Evolutionary conservation across 2,329 filamentous ascomycete genomes (phyloP), one percentile per base, ranked within the genome.

Genomic region (Aspergillus chevalieri): DNA sequence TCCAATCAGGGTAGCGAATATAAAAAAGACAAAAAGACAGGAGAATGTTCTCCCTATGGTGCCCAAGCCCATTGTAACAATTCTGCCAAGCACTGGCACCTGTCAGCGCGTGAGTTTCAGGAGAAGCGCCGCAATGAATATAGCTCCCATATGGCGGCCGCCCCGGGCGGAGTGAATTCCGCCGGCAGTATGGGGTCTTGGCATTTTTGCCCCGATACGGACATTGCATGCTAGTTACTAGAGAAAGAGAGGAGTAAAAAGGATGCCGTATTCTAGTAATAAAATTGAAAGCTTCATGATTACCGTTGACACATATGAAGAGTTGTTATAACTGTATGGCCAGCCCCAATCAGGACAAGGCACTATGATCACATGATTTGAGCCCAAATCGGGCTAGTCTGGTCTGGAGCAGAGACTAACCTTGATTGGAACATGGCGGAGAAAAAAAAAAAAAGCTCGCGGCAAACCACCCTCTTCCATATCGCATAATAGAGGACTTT

Each of bases 1-100:
- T 38, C 66, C 66, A 48, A 67, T 51, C 42, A 73, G 55, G 47
- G 64, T 54, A 22, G 66, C 57, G 49, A 70, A 47, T 17, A 67
- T 47, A 49, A 66, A 46, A n/a, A 72, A 55, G 43, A 53, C 64
- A 46, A 64, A 65, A 47, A 62, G 58, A 57, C 44, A 51, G 42
- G 47, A 54, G 19, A 56, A 33, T 36, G 55, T 59, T 47, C 52
- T 54, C 52, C 54, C 53, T 24, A 51, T 43, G 15, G 51, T 46
- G 33, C 54, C 55, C 46, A 61, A 42, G 51, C 58, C 47, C 66
- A 69, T 68, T 44, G 52, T 65, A 62, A 30, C 9, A 30, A 28
- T 54, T 46, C 28, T 44, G 51, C 50, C 33, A 28, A 26, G 24
- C 12, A 17, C 17, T 17, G 33, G 33, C 44, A 26, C 26, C 30